A percentile compares a stretch with the other conserved stretches of the same genome.
These are phyloP conservation scores for Anthracocystis walkeri DNA, from an alignment of 1,284 basidiomycete genomes.

Conservation along the genomic window DNA sequence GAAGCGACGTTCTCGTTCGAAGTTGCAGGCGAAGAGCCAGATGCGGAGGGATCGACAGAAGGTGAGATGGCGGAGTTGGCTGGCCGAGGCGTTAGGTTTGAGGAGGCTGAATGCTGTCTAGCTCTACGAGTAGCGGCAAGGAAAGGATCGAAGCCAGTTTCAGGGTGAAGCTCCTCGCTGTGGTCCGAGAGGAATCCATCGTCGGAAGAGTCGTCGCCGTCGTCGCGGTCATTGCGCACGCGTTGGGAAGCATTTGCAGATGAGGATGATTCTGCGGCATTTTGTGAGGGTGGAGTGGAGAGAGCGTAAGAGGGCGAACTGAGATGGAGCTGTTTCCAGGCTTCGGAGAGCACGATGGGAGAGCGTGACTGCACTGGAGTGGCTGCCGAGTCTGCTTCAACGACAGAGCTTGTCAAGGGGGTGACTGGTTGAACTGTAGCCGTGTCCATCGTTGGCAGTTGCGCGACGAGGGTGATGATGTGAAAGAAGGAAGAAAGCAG, in stretches of 20 bases:
- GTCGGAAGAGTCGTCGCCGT: constrained; percentile 44
- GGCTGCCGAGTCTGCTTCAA: not conserved
- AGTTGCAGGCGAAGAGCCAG: constrained; percentile 27
- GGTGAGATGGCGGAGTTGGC: constrained; percentile 1
- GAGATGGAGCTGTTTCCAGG: constrained; percentile 44
- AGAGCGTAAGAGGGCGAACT: constrained; percentile 24
- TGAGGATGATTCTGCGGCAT: not conserved
- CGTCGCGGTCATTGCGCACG: not conserved
- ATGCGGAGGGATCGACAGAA: constrained; percentile 9
- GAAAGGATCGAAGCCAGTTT: constrained; percentile 52
- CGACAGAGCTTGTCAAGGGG: constrained; percentile 2
- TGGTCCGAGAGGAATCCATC: constrained; percentile 48
- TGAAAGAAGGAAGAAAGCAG: not conserved
- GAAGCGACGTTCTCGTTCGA: constrained; percentile 19
- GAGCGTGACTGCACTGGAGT: constrained; percentile 20
- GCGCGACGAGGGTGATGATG: constrained; percentile 2
- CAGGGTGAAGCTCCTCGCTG: constrained; percentile 43
- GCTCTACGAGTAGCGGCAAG: constrained; percentile 39
- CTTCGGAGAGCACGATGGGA: constrained; percentile 41
- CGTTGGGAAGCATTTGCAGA: not conserved
- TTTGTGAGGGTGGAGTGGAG: constrained; percentile 13
- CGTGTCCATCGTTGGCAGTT: constrained; percentile 7
- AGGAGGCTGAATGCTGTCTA: constrained; percentile 25
- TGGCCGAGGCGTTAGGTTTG: constrained; percentile 16
- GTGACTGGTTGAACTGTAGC: not conserved